Base-by-base conservation (phyloP, 2,329 filamentous ascomycete genomes). In the Escovopsis sp. region DNA sequence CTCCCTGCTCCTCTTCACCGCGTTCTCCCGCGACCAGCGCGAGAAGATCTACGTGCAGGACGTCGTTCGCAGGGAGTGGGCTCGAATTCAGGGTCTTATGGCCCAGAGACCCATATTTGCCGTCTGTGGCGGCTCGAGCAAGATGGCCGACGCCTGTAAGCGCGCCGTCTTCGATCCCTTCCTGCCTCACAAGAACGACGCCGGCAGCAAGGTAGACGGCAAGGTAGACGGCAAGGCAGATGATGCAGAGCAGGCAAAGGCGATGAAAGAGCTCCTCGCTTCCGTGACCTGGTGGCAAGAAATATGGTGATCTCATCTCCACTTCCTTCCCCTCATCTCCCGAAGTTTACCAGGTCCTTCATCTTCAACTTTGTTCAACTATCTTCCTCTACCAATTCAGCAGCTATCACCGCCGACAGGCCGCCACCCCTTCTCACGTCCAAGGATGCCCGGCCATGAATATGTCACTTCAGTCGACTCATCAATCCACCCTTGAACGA, bases 1-100 rank as follows among this genome's bases (percentile, higher is more conserved):
- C 6, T 10, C 21, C 21, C 21, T 10, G 21, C 21, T 23, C 21
- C 21, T 23, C 21, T 23, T 23, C 21, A 23, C 21, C 6, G 66
- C 65, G 17, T 70, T 72, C 43, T 66, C 68, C 3, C 55, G 66
- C 13, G 62, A 69, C 34, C 54, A 58, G 23, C 45, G 48, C 3
- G 53, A 62, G 31, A 72, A 71, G 46, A 56, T 69, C 23, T 74
- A 74, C 45, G 66, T 74, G 2, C 70, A 75, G 47, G 62, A 73
- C 44, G 50, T 66, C 23, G 56, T 75, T 30, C 61, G 63, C 10
- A 54, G 59, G 23, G 50, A 70, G 29, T 58, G 59, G 3, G 39
- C 43, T 16, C 43, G 38, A 5, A 39, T 61, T 3, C 53, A 52
- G 10, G 33, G 39, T 4, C 36, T 56, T 14, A 54, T 72, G 23